Evolutionary conservation across 192 early-diverging fungal genomes (phyloP), one percentile per base, ranked within the genome.

Genomic region (Backusella luteola): DNA sequence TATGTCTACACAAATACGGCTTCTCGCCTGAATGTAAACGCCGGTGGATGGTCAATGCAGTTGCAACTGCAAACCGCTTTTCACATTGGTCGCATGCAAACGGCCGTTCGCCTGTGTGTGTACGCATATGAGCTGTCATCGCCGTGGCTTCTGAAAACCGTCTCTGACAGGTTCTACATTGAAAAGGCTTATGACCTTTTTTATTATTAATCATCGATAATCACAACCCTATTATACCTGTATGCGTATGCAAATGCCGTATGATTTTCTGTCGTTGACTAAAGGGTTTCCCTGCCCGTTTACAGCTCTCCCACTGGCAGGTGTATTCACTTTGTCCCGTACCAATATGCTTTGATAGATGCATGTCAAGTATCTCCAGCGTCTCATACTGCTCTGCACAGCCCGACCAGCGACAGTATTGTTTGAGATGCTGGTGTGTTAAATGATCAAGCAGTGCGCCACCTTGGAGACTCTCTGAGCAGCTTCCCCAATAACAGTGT

Each of bases 171-270:
- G 87, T 76, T 26, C 74, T 83, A 87, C 95, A 96, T 73, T 90
- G 87, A 72, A 91, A 95, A 1, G 95, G 95, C 79, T 92, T 93
- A 78, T 91, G 90, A 6, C 95, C 93, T 84, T 32, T n/a, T 14
- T 11, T 67, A 14, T 49, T 79, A 9, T 32, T 26, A 34, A 19
- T 19, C 19, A 68, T 41, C 23, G 11, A 29, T 42, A 29, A 8
- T 26, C 6, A 74, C 76, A 6, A 1, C 32, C 6, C 35, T 23
- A 29, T 59, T 81, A 80, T 81, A 80, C 79, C 84, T 26, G 90
- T 92, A 84, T 94, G 95, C 36, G 93, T 95, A 73, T 95, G 94
- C 23, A 96, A 91, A 80, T 97, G 95, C 34, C 94, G 80, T 87
- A 94, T 88, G 35, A 89, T 85, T 72, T 91, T 90, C 69, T 90